phyloP scores from a whole-genome alignment of 768 basidiomycete genomes.

The Pholiota microspora region DNA sequence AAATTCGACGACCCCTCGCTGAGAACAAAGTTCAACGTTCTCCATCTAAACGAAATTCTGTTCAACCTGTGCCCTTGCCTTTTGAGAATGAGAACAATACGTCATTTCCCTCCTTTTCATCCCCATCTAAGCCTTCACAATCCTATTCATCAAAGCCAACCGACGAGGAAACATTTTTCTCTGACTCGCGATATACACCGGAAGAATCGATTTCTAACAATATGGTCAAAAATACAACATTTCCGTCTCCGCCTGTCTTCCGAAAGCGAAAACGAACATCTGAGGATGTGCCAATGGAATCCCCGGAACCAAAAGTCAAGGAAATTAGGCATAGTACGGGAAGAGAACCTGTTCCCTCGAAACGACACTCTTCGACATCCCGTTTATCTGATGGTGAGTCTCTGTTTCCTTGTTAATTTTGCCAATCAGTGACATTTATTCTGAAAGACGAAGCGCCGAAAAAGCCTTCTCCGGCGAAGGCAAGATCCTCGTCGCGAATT shows the following conservation, averaged over 20 bases:
- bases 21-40: not conserved
- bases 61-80: not conserved
- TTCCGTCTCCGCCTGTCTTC: constrained; percentile 1
- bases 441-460: not conserved
- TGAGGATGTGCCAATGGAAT: constrained; percentile 3
- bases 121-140: not conserved
- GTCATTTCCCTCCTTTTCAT: not conserved
- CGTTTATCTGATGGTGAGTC: not conserved
- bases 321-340: not conserved
- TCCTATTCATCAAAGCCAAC: not conserved
- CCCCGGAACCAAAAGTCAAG: not conserved
- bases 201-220: not conserved
- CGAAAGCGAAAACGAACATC: constrained; percentile 11
- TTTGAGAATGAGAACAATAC: not conserved
- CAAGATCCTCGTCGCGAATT: constrained; percentile 4
- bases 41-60: not conserved
- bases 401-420: not conserved
- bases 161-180: not conserved
- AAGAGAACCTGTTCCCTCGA: not conserved
- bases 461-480: not conserved
- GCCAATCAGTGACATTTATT: not conserved
- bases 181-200: not conserved
- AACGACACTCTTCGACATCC: not conserved
- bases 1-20: no score
- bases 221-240: not conserved